Conservation (phyloP, 2,329 filamentous ascomycete species). For the Magnaporthales sp. region DNA sequence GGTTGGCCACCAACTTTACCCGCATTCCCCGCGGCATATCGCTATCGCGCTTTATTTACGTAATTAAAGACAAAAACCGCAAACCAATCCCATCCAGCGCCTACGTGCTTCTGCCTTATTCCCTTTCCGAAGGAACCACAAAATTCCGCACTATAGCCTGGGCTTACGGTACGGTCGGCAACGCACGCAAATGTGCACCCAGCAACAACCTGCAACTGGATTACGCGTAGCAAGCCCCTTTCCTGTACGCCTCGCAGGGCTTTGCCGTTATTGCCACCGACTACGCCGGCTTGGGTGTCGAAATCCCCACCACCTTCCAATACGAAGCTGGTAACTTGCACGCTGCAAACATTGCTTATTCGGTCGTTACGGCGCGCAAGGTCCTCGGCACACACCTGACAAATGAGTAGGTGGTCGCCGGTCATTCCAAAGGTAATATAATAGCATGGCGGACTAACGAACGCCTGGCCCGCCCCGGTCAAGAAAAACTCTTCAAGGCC, state of each 20-base stretch:
- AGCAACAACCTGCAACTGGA: constrained; percentile 15
- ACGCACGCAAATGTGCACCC: constrained; percentile 13
- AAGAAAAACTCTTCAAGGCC: constrained; percentile 5
- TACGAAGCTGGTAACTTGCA: constrained; percentile 13
- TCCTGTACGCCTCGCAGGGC: constrained; percentile 10
- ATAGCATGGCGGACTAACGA: constrained; percentile 16
- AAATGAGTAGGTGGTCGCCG: constrained; percentile 14
- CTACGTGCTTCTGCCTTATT: constrained; percentile 10
- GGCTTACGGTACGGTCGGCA: constrained; percentile 17
- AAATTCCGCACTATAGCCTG: constrained; percentile 13
- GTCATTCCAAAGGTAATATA: constrained; percentile 17
- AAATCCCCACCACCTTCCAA: constrained; percentile 13
- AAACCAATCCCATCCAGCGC: constrained; percentile 11
- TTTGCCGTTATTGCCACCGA: constrained; percentile 9
- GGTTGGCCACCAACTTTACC: constrained; percentile 10
- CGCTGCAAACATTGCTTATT: constrained; percentile 11
- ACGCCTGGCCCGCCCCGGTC: constrained; percentile 10
- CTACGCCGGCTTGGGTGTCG: constrained; percentile 8
- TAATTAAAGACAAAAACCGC: constrained; percentile 12
- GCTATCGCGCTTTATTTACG: constrained; percentile 10
- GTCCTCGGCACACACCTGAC: constrained; percentile 8
- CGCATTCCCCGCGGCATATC: constrained; percentile 9
- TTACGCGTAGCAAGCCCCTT: constrained; percentile 15
- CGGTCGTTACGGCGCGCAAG: constrained; percentile 12
- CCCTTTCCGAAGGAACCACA: not conserved